These are phyloP conservation scores for Backusella morwellensis DNA, from an alignment of 192 early-diverging fungal species.

Conservation along the genomic window DNA sequence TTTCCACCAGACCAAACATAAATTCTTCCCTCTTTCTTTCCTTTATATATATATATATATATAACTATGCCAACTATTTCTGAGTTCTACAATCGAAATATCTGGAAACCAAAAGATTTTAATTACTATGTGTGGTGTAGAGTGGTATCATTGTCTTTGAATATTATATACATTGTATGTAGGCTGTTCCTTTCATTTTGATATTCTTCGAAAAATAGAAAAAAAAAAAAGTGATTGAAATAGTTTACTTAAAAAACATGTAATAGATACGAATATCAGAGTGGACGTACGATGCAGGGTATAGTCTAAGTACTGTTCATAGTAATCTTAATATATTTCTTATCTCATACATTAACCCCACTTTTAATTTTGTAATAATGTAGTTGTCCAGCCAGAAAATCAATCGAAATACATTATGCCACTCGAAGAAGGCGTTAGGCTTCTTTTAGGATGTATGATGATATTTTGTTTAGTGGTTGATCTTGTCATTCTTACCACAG, in stretches of 20 bases:
- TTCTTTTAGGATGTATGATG: conserved; percentile 10
- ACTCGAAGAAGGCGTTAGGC: not conserved
- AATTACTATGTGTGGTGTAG: conserved; percentile 9
- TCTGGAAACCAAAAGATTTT: not conserved
- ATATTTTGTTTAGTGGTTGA: conserved; percentile 19
- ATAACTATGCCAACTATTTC: not conserved
- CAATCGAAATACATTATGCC: not conserved
- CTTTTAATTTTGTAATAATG: not conserved
- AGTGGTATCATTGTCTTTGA: not conserved
- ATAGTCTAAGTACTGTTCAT: not conserved
- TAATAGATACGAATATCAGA: conserved; percentile 17
- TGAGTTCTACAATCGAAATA: not conserved
- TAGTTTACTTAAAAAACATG: not conserved
- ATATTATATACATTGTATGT: conserved; percentile 13
- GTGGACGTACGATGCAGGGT: conserved; percentile 3
- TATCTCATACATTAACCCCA: not conserved
- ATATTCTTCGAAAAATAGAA: not conserved
- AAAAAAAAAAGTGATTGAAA: too few species aligned
- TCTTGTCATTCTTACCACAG: conserved; percentile 19
- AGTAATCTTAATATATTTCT: not conserved
- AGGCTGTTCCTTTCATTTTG: not conserved
- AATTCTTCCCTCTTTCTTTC: not conserved
- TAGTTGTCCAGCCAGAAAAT: not conserved
- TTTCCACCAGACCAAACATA: not conserved
- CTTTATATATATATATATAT: not conserved